Evolutionary conservation across 768 basidiomycete species (phyloP), one percentile per base, ranked within the genome.

Genomic region (Tulasnella sp.): DNA sequence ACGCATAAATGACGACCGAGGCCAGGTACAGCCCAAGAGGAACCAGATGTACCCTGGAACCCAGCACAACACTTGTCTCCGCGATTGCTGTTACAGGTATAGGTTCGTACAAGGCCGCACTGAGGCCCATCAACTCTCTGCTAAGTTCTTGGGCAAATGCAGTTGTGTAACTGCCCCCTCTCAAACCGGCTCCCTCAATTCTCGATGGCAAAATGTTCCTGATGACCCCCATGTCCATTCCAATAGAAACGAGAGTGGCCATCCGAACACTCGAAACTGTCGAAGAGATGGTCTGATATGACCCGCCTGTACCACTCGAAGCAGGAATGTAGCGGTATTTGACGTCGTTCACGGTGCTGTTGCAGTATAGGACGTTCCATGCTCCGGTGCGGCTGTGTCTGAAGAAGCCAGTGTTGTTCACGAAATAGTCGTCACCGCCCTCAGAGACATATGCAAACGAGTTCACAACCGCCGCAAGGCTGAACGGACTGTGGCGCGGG

Each of bases 121-220:
- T 75, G 10, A 75, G 34, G 0, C 24, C 46, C 7, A 75, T 48
- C 75, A 75, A n/a, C 75, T 75, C 46, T 19, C 44, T 75, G 34
- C 75, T 75, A 14, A 75, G 75, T 36, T 75, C 75, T 42, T 44
- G 75, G 9, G 75, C 75, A 75, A 48, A 75, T 18, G 21, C 75
- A 27, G 44, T 56, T 18, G 75, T 48, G 34, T 48, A 48, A 31
- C 44, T 48, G 24, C 34, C 19, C 24, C 75, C 12, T 21, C 44
- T 42, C 34, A 48, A 18, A 48, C 75, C 44, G 5, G 73, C 73
- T 34, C 73, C 73, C 14, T 74, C 73, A 18, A 74, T 48, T 38
- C 73, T 40, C 9, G 75, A 75, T 19, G 62, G 62, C 31, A 36
- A 5, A 27, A 36, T 31, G 6, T 16, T 27, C n/a, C 9, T 21